Evolutionary conservation across 2,329 filamentous ascomycete species (phyloP).

Genomic region (Aurifilum marmelostoma): DNA sequence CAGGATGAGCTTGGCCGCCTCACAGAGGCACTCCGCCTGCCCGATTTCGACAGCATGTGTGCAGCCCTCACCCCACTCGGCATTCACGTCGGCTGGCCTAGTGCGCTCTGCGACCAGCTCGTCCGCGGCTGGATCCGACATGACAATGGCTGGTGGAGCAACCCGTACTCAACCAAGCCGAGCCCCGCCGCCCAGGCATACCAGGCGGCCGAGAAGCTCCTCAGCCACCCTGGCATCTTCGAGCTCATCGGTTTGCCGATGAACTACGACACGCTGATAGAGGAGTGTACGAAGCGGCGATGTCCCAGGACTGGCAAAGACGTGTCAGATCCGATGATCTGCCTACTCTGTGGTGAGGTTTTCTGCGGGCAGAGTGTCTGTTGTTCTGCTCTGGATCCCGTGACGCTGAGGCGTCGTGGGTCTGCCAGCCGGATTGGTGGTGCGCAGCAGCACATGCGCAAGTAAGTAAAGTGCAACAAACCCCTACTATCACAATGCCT

Average conservation of each 20-base stretch:
- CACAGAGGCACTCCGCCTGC: conserved; percentile 73
- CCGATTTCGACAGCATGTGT: conserved; percentile 79
- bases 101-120: conserved; percentile 45
- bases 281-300: conserved; percentile 80
- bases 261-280: conserved; percentile 89
- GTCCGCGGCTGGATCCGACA: conserved; percentile 76
- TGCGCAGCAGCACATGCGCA: conserved; percentile 86
- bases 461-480: conserved; percentile 57
- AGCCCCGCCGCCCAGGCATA: not conserved
- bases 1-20: conserved; percentile 82
- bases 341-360: conserved; percentile 94
- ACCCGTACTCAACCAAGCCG: not conserved
- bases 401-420: conserved; percentile 40
- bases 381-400: conserved; percentile 70
- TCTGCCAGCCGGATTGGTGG: conserved; percentile 68
- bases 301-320: conserved; percentile 93
- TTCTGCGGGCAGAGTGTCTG: conserved; percentile 95
- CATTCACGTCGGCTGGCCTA: conserved; percentile 53
- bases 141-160: conserved; percentile 40
- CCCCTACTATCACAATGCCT: not conserved
- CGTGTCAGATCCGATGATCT: conserved; percentile 86
- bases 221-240: conserved; percentile 87
- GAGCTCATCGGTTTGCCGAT: conserved; percentile 91
- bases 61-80: conserved; percentile 55
- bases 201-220: conserved; percentile 35